A percentile compares a stretch with the other conserved stretches of the same genome.
Evolutionary conservation across 208 protist genomes (phyloP).

Genomic region (Trypanosoma scelopori): DNA sequence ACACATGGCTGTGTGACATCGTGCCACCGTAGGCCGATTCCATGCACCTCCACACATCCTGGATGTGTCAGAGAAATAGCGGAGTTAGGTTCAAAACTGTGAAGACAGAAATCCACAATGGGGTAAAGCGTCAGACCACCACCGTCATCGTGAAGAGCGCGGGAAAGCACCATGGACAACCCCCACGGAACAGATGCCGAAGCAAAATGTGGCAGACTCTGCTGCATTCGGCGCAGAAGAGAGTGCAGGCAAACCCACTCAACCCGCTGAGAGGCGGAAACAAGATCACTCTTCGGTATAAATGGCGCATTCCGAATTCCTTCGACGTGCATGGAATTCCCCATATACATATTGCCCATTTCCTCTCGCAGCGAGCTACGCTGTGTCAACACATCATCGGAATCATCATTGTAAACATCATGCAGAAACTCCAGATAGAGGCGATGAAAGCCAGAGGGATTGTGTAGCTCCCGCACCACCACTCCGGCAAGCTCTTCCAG

Average conservation of each 20-base stretch:
- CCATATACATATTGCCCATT: conserved; percentile 70
- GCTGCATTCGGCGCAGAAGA: conserved; percentile 66
- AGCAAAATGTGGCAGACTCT: conserved; percentile 81
- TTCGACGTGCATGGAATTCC: conserved; percentile 60
- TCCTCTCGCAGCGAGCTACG: conserved; percentile 30
- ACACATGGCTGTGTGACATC: conserved; percentile 38
- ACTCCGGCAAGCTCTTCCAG: conserved; percentile 47
- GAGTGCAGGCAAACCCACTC: conserved; percentile 60
- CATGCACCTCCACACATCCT: background rate
- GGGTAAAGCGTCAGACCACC: conserved; percentile 66
- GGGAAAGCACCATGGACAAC: conserved; percentile 76
- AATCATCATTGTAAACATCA: conserved; percentile 75
- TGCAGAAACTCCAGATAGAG: conserved; percentile 84
- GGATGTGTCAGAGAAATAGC: conserved; percentile 7
- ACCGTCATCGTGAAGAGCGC: conserved; percentile 47
- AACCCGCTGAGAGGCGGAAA: conserved; percentile 45
- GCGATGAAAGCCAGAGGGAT: conserved; percentile 49
- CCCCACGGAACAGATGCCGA: conserved; percentile 74
- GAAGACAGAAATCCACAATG: conserved; percentile 81
- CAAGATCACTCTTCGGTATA: conserved; percentile 46
- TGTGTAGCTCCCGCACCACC: conserved; percentile 77
- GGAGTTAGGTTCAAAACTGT: conserved; percentile 67
- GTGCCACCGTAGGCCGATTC: conserved; percentile 35
- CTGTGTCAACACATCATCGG: conserved; percentile 30
- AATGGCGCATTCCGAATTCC: conserved; percentile 79